These are phyloP conservation scores for Talaromyces ruber DNA, from an alignment of 495 filamentous ascomycete genomes.

Conservation along the genomic window DNA sequence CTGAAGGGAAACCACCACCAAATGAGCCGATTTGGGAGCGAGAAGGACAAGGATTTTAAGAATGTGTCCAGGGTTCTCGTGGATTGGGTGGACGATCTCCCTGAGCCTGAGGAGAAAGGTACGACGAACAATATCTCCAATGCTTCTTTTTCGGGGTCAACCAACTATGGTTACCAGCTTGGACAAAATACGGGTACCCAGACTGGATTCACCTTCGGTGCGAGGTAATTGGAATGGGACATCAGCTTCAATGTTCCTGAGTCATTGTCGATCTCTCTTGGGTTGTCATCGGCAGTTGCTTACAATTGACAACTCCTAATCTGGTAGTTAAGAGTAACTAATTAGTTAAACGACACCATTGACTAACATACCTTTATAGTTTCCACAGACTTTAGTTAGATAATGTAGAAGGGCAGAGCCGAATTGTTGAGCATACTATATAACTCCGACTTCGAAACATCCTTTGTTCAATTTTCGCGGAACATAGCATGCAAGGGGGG, in stretches of 20 bases:
- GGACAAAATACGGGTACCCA: slow-evolving; percentile 4
- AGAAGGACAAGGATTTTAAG: slow-evolving; percentile 4
- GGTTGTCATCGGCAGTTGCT: too few relatives aligned
- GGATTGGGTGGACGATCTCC: background rate
- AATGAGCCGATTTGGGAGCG: background rate
- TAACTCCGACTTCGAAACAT: too few relatives aligned
- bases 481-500: too few relatives aligned
- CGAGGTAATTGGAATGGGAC: background rate
- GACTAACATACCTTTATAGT: too few relatives aligned
- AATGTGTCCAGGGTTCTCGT: background rate
- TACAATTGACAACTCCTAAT: too few relatives aligned
- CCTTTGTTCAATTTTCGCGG: too few relatives aligned
- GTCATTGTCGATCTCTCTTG: background rate
- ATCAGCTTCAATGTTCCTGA: background rate
- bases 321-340: too few relatives aligned
- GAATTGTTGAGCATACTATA: too few relatives aligned
- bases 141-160: slow-evolving; percentile 1
- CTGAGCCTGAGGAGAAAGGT: slow-evolving; percentile 1
- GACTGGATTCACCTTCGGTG: slow-evolving; percentile 4
- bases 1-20: background rate
- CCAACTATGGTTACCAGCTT: slow-evolving; percentile 3
- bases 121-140: slow-evolving; percentile 5
- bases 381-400: too few relatives aligned
- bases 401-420: too few relatives aligned
- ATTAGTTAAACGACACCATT: too few relatives aligned